A percentile compares a stretch with the other conserved stretches of the same genome.
Conservation (phyloP, 768 basidiomycete genomes). For the Tulasnella sp. region DNA sequence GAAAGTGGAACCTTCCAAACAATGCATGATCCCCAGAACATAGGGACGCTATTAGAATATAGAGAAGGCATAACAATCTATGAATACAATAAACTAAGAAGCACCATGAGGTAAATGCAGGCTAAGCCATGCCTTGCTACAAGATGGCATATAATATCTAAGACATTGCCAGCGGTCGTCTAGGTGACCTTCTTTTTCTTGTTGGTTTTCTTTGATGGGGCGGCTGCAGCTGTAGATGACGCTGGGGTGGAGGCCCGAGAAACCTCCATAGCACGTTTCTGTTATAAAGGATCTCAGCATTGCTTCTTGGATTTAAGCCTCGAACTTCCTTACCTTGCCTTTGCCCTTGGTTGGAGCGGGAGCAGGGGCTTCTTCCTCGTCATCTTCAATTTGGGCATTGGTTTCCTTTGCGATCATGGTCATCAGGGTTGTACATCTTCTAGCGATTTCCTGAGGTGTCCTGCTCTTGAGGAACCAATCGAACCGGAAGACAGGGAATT, state of each 20-base stretch:
- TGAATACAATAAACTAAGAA: too few relatives aligned
- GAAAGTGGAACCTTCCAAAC: too few relatives aligned
- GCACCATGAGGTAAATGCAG: too few relatives aligned
- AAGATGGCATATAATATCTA: too few relatives aligned
- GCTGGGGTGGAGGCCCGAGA: slow-evolving; percentile 17
- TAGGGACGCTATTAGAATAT: too few relatives aligned
- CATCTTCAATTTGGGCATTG: slow-evolving; percentile 41
- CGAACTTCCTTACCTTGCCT: slow-evolving; percentile 14
- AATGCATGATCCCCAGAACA: too few relatives aligned
- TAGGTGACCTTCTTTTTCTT: slow-evolving; percentile 17
- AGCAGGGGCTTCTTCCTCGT: slow-evolving; percentile 31
- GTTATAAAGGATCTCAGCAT: background rate
- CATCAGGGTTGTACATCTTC: slow-evolving; percentile 76
- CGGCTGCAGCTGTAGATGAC: slow-evolving; percentile 8
- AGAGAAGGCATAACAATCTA: too few relatives aligned
- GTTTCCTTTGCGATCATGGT: slow-evolving; percentile 84
- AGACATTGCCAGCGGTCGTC: too few relatives aligned
- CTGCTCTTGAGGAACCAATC: slow-evolving; percentile 98
- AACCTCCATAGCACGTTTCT: slow-evolving; percentile 10
- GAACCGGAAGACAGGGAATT: slow-evolving; percentile 94
- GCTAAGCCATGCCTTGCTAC: too few relatives aligned
- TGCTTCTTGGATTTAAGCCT: background rate
- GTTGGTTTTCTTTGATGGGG: slow-evolving; percentile 10
- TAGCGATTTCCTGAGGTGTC: slow-evolving; percentile 73
- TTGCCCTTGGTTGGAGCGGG: slow-evolving; percentile 13